Evolutionary conservation across 2,329 filamentous ascomycete genomes (phyloP).

Genomic region (Stachybotrys echinatus): DNA sequence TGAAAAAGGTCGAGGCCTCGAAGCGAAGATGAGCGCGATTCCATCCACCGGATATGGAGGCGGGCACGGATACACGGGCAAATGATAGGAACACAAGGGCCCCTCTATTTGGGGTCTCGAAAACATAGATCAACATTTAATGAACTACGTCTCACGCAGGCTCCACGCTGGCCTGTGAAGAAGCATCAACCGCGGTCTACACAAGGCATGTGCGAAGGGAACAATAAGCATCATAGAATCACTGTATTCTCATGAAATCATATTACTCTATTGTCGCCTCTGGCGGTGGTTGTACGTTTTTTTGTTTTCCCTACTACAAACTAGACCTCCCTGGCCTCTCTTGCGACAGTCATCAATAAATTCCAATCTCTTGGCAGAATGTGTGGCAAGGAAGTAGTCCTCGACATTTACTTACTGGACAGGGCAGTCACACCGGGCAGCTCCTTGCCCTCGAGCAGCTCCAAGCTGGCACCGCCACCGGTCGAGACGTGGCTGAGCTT

Average conservation of each 20-base stretch:
- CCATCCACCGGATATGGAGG: not conserved
- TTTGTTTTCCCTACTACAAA: conserved; percentile 20
- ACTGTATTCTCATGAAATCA: not conserved
- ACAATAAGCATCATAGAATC: not conserved
- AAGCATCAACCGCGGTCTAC: no score
- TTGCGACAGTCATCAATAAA: conserved; percentile 12
- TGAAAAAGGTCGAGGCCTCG: conserved; percentile 84
- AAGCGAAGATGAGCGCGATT: conserved; percentile 49
- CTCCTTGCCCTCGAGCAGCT: conserved; percentile 97
- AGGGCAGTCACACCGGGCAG: conserved; percentile 89
- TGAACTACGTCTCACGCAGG: no score
- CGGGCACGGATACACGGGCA: not conserved
- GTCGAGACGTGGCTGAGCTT: conserved; percentile 98
- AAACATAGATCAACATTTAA: no score
- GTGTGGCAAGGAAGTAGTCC: conserved; percentile 1
- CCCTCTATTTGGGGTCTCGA: no score
- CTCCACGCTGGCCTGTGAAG: no score
- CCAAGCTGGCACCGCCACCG: conserved; percentile 89
- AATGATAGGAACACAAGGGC: not conserved
- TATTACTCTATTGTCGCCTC: not conserved
- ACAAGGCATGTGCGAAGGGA: no score
- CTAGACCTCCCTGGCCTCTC: conserved; percentile 26
- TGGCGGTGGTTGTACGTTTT: not conserved
- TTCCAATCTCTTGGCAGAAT: conserved; percentile 9
- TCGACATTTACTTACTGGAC: conserved; percentile 62